These are phyloP conservation scores for Babesia gibsoni DNA, from an alignment of 169 alveolate species.

Conservation along the genomic window DNA sequence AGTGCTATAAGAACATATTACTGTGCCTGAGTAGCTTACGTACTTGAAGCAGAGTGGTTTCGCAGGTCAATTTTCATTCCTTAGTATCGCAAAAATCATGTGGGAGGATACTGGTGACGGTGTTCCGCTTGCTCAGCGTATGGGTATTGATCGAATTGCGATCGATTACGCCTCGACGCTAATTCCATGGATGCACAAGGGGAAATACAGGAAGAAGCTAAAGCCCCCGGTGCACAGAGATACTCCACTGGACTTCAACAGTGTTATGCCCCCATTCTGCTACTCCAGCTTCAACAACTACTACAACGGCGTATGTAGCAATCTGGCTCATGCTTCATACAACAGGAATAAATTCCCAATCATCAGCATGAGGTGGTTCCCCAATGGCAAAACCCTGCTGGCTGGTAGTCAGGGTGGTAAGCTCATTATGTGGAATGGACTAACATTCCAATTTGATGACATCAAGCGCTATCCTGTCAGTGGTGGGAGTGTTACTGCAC, in stretches of 20 bases:
- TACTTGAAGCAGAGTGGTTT: too few species aligned
- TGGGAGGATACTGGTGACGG: conserved; percentile 28
- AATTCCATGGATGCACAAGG: conserved; percentile 34
- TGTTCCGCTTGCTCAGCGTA: conserved; percentile 45
- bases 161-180: conserved; percentile 52
- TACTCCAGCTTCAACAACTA: conserved; percentile 42
- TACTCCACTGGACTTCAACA: conserved; percentile 41
- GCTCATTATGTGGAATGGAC: conserved; percentile 83
- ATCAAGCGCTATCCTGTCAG: conserved; percentile 82
- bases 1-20: too few species aligned
- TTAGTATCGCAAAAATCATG: not conserved
- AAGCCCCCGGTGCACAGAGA: conserved; percentile 32
- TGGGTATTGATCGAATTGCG: conserved; percentile 55
- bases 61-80: too few species aligned
- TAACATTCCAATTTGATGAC: conserved; percentile 81
- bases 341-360: conserved; percentile 64
- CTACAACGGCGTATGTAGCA: conserved; percentile 58
- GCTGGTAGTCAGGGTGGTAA: conserved; percentile 88
- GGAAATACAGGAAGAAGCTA: conserved; percentile 32
- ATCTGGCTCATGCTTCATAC: conserved; percentile 60
- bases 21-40: too few species aligned
- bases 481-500: conserved; percentile 77
- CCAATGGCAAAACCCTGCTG: conserved; percentile 80
- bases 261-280: conserved; percentile 38
- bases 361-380: conserved; percentile 78